phyloP scores from a whole-genome alignment of 176 grass and related monocot genomes.

The Puya raimondii region DNA sequence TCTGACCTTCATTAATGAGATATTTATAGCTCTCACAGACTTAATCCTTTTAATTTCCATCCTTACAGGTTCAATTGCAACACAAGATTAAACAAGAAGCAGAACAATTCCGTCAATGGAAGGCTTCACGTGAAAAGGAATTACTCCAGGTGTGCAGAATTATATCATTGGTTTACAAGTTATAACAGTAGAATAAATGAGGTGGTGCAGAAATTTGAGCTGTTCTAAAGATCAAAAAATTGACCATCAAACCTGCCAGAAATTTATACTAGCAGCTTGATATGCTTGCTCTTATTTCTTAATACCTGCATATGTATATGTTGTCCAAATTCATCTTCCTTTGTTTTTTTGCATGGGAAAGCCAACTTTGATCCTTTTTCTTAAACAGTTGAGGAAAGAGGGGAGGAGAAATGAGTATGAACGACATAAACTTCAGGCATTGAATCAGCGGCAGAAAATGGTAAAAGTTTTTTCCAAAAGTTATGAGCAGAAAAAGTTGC shows the following conservation, averaged over 20 bases:
- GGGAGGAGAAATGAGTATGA: constrained; percentile 97
- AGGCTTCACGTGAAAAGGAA: constrained; percentile 95
- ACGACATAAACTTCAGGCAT: constrained; percentile 89
- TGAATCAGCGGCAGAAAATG: constrained; percentile 96
- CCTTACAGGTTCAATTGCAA: constrained; percentile 79
- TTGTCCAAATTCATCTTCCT: neutral
- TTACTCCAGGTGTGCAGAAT: constrained; percentile 57
- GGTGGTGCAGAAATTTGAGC: neutral
- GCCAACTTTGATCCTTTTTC: constrained; percentile 4
- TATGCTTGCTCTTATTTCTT: neutral
- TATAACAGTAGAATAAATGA: neutral
- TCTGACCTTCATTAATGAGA: neutral
- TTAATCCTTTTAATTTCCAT: neutral
- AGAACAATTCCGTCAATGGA: constrained; percentile 93
- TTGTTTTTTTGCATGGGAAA: neutral
- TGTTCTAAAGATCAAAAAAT: no score
- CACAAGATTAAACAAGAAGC: constrained; percentile 99
- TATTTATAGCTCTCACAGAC: constrained; percentile 4
- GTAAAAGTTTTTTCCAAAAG: constrained; percentile 26
- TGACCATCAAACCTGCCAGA: no score
- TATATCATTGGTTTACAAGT: neutral
- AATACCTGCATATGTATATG: neutral
- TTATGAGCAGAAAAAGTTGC: neutral
- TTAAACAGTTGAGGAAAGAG: constrained; percentile 68
- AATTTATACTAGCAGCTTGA: no score